A percentile compares a stretch with the other conserved stretches of the same genome.
Evolutionary conservation across 805 yeast species (phyloP).

Genomic region (Peterozyma toletana): DNA sequence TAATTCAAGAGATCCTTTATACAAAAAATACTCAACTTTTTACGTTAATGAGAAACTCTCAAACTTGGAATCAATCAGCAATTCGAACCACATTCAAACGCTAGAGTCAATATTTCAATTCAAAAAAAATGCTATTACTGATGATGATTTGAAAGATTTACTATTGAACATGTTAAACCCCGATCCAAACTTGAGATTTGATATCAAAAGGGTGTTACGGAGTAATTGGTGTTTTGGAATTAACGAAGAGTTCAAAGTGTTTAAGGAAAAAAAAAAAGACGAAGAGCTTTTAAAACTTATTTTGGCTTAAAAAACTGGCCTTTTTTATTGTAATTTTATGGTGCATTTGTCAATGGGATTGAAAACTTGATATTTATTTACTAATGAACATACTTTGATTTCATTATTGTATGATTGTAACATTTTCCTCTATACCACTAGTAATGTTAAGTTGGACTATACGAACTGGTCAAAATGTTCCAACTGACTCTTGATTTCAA

Average conservation of each 20-base stretch:
- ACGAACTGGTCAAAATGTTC: slow-evolving; percentile 1
- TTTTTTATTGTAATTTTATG: too few species aligned
- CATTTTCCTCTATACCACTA: too few species aligned
- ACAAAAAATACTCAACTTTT: slow-evolving; percentile 3
- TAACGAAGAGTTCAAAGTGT: slow-evolving; percentile 14
- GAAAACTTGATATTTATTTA: too few species aligned
- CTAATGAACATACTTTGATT: too few species aligned
- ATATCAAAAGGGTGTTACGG: slow-evolving; percentile 13
- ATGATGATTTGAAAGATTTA: slow-evolving; percentile 8
- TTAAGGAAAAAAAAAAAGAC: slow-evolving; percentile 13
- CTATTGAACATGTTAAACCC: slow-evolving; percentile 24
- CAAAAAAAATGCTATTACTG: neutral
- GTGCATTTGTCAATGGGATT: too few species aligned
- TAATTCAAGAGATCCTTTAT: slow-evolving; percentile 16
- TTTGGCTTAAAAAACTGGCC: too few species aligned
- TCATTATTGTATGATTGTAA: too few species aligned
- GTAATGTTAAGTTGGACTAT: too few species aligned
- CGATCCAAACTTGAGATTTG: slow-evolving; percentile 14
- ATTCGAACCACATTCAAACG: neutral
- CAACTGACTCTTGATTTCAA: neutral
- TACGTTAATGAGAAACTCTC: slow-evolving; percentile 1
- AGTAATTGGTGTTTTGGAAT: slow-evolving; percentile 23
- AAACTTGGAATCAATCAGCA: neutral
- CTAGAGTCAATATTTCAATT: neutral
- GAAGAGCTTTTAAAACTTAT: slow-evolving; percentile 17